These are phyloP conservation scores for Pecoramyces ruminantium DNA, from an alignment of 192 early-diverging fungal species.

Conservation along the genomic window DNA sequence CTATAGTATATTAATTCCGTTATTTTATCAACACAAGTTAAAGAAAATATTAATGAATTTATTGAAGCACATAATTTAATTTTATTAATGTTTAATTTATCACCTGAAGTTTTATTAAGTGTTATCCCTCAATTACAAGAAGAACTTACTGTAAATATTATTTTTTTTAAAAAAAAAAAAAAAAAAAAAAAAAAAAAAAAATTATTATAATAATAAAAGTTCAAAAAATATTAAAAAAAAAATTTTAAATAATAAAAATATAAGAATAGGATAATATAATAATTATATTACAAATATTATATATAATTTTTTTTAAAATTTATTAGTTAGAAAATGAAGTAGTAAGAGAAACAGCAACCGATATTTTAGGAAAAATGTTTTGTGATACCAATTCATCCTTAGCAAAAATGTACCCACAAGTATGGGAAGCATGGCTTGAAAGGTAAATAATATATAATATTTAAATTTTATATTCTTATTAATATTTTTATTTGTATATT, in stretches of 20 bases:
- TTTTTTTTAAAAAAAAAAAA: too few species aligned
- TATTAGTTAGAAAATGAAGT: conserved; percentile 48
- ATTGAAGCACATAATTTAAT: conserved; percentile 60
- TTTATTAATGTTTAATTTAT: conserved; percentile 54
- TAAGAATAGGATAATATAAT: too few species aligned
- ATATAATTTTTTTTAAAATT: too few species aligned
- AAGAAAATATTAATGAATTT: conserved; percentile 31
- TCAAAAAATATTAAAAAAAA: too few species aligned
- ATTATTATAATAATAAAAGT: too few species aligned
- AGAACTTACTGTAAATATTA: conserved; percentile 49
- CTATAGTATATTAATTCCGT: conserved; percentile 72
- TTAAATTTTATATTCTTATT: too few species aligned
- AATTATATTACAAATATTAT: too few species aligned
- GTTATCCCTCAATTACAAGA: conserved; percentile 90
- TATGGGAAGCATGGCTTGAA: conserved; percentile 73
- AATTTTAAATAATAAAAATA: too few species aligned
- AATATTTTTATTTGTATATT: too few species aligned
- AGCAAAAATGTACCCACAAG: conserved; percentile 51
- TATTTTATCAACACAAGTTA: conserved; percentile 37
- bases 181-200: too few species aligned
- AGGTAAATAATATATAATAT: too few species aligned
- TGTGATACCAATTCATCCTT: conserved; percentile 51
- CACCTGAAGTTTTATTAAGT: conserved; percentile 62
- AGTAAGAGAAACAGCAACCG: conserved; percentile 56
- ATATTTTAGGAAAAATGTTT: conserved; percentile 79